Conservation (phyloP, 345 rosid genomes). For the Xanthoceras sorbifolium region DNA sequence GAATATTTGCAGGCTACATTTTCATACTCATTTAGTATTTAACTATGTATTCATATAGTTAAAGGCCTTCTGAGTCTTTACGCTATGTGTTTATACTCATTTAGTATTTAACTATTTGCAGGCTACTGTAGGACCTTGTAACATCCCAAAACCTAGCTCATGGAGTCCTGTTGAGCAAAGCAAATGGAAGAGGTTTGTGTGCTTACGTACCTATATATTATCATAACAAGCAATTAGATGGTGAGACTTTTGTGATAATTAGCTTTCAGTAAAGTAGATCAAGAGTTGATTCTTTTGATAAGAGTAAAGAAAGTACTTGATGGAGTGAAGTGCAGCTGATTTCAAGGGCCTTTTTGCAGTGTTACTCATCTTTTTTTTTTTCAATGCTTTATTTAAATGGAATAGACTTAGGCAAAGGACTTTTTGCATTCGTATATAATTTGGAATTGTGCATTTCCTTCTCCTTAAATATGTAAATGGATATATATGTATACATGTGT, state of each 20-base stretch:
- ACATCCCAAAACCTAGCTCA: constrained; percentile 77
- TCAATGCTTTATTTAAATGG: not conserved
- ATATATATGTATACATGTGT: not conserved
- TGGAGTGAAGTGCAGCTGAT: not conserved
- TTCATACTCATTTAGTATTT: not conserved
- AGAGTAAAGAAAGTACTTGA: not conserved
- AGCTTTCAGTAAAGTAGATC: not conserved
- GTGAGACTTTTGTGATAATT: not conserved
- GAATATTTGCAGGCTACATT: not conserved
- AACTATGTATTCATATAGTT: constrained; percentile 10
- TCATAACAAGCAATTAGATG: not conserved
- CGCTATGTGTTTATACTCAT: not conserved
- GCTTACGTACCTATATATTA: not conserved
- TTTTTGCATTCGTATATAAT: not conserved
- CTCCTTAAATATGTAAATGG: not conserved
- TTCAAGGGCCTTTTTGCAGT: not conserved
- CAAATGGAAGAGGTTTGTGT: constrained; percentile 93
- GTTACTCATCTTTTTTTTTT: not conserved
- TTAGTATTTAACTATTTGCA: constrained; percentile 32
- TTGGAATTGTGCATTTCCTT: not conserved
- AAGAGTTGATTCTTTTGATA: not conserved
- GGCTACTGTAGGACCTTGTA: constrained; percentile 96
- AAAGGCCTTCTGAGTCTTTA: not conserved
- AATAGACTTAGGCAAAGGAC: not conserved
- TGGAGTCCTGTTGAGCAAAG: constrained; percentile 96